Evolutionary conservation across 768 basidiomycete genomes (phyloP).

Genomic region (Suillus placidus): DNA sequence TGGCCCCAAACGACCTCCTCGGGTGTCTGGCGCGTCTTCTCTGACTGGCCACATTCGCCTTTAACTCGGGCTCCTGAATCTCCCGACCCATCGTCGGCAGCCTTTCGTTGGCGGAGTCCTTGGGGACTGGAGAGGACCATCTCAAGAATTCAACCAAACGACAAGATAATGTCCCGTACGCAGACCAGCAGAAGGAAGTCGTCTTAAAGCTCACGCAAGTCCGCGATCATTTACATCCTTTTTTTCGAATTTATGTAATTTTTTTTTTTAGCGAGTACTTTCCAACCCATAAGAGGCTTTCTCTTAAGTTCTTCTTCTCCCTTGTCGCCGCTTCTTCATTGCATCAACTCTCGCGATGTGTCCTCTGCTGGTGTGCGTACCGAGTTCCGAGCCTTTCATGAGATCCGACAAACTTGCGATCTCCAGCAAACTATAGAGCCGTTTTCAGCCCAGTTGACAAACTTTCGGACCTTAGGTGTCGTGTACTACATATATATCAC

Average conservation of each 20-base stretch:
- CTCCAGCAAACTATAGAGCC: not conserved
- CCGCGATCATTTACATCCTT: not conserved
- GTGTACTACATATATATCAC: not conserved
- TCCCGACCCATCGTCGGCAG: not conserved
- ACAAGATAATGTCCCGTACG: not conserved
- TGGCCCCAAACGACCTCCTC: slow-evolving; percentile 87
- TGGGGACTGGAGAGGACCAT: slow-evolving; percentile 26
- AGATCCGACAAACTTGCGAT: not conserved
- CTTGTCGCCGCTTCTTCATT: not conserved
- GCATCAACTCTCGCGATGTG: not conserved
- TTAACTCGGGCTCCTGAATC: not conserved
- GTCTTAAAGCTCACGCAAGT: not conserved
- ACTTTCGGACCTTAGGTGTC: not conserved
- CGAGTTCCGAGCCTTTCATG: not conserved
- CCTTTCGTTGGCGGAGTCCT: slow-evolving; percentile 29
- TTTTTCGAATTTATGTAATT: slow-evolving; percentile 2
- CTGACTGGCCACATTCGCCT: slow-evolving; percentile 13
- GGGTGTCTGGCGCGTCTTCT: slow-evolving; percentile 13
- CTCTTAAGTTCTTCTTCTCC: not conserved
- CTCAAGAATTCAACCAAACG: slow-evolving; percentile 2
- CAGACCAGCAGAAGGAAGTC: not conserved
- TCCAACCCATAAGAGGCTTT: not conserved
- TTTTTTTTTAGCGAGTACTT: not conserved
- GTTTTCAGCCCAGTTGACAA: not conserved
- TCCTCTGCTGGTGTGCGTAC: not conserved